Evolutionary conservation across 129 eudicot species (phyloP), one percentile per base, ranked within the genome.

Genomic region (Helianthus tuberosus): DNA sequence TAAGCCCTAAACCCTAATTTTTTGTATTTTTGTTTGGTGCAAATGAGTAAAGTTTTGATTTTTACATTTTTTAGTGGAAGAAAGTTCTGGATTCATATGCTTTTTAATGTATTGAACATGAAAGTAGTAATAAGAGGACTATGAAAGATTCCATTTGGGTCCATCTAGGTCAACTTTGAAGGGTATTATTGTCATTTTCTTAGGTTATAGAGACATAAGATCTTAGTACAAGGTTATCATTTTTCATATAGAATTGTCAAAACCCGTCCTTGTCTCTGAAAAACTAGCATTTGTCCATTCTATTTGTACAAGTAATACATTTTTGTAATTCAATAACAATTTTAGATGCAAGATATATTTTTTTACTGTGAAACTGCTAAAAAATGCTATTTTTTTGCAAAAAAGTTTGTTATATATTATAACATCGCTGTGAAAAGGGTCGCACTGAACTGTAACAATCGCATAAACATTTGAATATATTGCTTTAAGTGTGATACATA

Each of bases 91-190:
- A 29, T 52, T 64, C 14, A 25, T 49, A 71, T 15, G 49, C 64
- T 48, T 76, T 66, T 54, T 64, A 48, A 47, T 71, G 64, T 66
- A 48, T 55, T 68, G 15, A 32, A 75, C 58, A 47, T 49, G 38
- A 68, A 74, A 74, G 79, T 20, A 20, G 68, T 68, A 55, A 62
- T 54, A 83, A 32, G 9, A 38, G 20, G 72, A 79, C 57, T 44
- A 75, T 16, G 61, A 46, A 27, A 79, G 77, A 69, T 64, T 81
- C 68, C 69, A 74, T 72, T 65, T 76, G 75, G 82, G 69, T 76
- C 82, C 82, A 71, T 71, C 64, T 5, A 71, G 68, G 38, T 76
- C 74, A 65, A 48, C 57, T 64, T 75, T 69, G 53, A 17, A 57
- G 79, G 75, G 53, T 44, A 67, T 12, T 80, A 60, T 67, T 50